Conservation (phyloP, 2,329 filamentous ascomycete genomes). For the Nemania abortiva region DNA sequence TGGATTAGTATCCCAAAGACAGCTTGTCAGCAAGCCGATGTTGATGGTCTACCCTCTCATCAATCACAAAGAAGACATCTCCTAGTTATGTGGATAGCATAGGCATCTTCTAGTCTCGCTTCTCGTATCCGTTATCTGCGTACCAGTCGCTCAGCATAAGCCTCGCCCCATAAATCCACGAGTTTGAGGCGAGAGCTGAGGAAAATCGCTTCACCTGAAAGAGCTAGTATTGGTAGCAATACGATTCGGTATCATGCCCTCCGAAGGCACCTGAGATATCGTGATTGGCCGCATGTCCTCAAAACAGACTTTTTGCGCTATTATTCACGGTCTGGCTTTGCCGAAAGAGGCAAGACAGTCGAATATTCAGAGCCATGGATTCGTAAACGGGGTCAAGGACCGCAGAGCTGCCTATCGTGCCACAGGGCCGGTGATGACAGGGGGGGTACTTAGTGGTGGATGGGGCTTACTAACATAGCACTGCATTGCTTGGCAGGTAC, state of each 20-base stretch:
- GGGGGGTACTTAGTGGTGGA: too few species aligned
- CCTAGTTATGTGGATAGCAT: too few species aligned
- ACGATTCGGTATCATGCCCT: neutral
- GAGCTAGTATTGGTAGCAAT: neutral
- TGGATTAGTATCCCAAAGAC: too few species aligned
- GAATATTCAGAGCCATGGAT: neutral
- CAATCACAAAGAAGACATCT: too few species aligned
- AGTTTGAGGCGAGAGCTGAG: neutral
- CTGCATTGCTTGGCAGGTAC: slow-evolving; percentile 1
- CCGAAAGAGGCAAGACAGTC: slow-evolving; percentile 20
- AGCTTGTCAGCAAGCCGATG: too few species aligned
- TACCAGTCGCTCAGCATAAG: neutral
- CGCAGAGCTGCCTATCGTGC: slow-evolving; percentile 13
- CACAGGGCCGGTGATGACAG: slow-evolving; percentile 1
- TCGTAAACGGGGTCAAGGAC: neutral
- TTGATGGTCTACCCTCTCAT: too few species aligned
- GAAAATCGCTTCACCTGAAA: neutral
- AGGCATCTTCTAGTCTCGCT: too few species aligned
- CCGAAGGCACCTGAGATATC: slow-evolving; percentile 19
- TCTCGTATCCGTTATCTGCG: neutral
- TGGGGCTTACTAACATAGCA: neutral
- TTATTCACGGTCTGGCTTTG: slow-evolving; percentile 10
- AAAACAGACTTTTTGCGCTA: neutral
- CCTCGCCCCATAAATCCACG: neutral
- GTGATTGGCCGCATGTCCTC: slow-evolving; percentile 6